Base-by-base conservation (phyloP, 2,329 filamentous ascomycete genomes). In the Xylariales sp. region DNA sequence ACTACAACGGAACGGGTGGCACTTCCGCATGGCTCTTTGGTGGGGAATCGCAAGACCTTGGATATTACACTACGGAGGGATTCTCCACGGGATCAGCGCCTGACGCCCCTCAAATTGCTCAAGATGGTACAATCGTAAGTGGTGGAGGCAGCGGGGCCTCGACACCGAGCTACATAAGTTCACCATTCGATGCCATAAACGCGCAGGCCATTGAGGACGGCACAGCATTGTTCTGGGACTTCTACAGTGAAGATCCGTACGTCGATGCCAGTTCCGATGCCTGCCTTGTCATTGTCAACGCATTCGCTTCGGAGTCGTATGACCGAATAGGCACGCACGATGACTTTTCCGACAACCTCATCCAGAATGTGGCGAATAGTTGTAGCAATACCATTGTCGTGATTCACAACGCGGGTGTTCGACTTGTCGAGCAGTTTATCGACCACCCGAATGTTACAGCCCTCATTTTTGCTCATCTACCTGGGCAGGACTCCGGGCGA, bases 271-370 rank as follows among this genome's bases (percentile, higher is more conserved):
- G 46, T 4, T 68, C 72, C 2, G 73, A 89, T 49, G 70, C 87
- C 6, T 93, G 88, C 45, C 59, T 84, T 3, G 76, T 83, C 0
- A 76, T 84, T 46, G 74, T 78, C 47, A 85, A 85, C 51, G 74
- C 70, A 6, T 86, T 83, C 58, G 78, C 83, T 1, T 80, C 83
- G 2, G 88, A 95, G 60, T 85, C 83, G 2, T 83, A 73, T 45
- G 72, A 87, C 41, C 70, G 78, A 32, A 65, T 75, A 0, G 70
- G 69, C 6, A 65, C 87, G 28, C 70, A 72, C 20, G 86, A 91
- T 53, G 81, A 83, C 42, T 78, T 77, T 37, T 80, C 75, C 2
- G 79, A 85, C 44, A 59, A 56, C 0, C 60, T 84, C 0, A 69
- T 84, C 29, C 60, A 59, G 1, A 68, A 73, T 31, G 77, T 85